Evolutionary conservation across 768 basidiomycete genomes (phyloP).

Genomic region (Trametes cinnabarina): DNA sequence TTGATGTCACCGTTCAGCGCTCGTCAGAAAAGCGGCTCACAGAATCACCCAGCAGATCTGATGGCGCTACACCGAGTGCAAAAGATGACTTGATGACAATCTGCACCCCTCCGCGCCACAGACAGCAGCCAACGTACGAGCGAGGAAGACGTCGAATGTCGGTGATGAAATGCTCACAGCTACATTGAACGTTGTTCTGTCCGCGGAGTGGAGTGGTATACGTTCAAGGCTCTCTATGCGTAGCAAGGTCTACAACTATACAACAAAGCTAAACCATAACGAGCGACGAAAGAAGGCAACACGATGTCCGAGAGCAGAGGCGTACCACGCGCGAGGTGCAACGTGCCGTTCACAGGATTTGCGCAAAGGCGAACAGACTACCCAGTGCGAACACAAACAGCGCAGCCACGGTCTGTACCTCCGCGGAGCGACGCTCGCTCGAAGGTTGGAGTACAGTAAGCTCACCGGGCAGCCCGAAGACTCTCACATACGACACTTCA

Average conservation of each 20-base stretch:
- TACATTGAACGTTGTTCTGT: not conserved
- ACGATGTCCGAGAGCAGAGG: not conserved
- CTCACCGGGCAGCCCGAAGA: slow-evolving; percentile 29
- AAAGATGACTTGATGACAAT: not conserved
- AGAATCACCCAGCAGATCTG: not conserved
- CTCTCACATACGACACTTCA: slow-evolving; percentile 47
- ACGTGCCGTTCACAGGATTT: not conserved
- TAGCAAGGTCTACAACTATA: slow-evolving; percentile 1
- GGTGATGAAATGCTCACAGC: not conserved
- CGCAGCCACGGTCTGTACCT: not conserved
- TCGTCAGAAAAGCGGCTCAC: not conserved
- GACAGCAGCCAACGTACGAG: not conserved
- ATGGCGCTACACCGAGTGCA: too few species aligned
- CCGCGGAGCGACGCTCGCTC: slow-evolving; percentile 18
- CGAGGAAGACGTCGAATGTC: slow-evolving; percentile 1
- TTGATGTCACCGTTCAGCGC: not conserved
- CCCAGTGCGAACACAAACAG: slow-evolving; percentile 1
- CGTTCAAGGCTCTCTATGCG: not conserved
- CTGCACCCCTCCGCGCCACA: not conserved
- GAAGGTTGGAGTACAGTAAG: slow-evolving; percentile 25
- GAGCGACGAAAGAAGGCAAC: not conserved
- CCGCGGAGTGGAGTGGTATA: not conserved
- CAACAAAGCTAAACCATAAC: not conserved
- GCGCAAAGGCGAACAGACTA: slow-evolving; percentile 1
- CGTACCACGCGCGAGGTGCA: not conserved